These are phyloP conservation scores for Pichia manshurica DNA, from an alignment of 805 yeast genomes.

Conservation along the genomic window DNA sequence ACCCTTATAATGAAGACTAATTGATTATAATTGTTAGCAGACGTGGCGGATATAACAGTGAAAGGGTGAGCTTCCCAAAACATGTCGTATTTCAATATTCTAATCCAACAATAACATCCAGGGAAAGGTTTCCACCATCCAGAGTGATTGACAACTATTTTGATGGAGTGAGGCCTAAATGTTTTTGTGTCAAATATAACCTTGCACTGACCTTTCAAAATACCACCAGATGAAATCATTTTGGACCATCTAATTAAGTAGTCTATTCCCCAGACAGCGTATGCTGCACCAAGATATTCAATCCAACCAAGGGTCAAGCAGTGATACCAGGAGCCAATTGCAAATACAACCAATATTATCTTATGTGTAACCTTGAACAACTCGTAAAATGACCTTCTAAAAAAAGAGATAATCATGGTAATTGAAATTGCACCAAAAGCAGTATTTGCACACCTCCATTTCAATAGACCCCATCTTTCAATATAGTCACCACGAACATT, in stretches of 20 bases:
- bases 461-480: conserved; percentile 33
- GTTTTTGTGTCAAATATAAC: conserved; percentile 18
- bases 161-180: conserved; percentile 36
- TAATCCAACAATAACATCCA: conserved; percentile 59
- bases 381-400: conserved; percentile 39
- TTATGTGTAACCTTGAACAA: conserved; percentile 42
- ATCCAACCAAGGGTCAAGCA: conserved; percentile 45
- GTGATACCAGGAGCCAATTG: conserved; percentile 43
- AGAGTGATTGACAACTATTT: conserved; percentile 46
- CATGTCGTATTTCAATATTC: conserved; percentile 38
- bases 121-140: conserved; percentile 50
- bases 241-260: conserved; percentile 52
- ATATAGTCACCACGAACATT: conserved; percentile 31
- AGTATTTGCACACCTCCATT: conserved; percentile 42
- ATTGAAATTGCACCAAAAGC: conserved; percentile 28
- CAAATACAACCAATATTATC: conserved; percentile 35
- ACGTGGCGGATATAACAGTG: conserved; percentile 41
- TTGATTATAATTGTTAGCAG: conserved; percentile 38
- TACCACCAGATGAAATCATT: conserved; percentile 53
- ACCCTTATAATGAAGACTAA: conserved; percentile 41
- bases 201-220: conserved; percentile 44
- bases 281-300: conserved; percentile 46
- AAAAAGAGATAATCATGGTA: conserved; percentile 28
- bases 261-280: conserved; percentile 69
- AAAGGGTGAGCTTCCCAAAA: conserved; percentile 71